Evolutionary conservation across 176 grass and related monocot species (phyloP).

Genomic region (Hordeum vulgare): DNA sequence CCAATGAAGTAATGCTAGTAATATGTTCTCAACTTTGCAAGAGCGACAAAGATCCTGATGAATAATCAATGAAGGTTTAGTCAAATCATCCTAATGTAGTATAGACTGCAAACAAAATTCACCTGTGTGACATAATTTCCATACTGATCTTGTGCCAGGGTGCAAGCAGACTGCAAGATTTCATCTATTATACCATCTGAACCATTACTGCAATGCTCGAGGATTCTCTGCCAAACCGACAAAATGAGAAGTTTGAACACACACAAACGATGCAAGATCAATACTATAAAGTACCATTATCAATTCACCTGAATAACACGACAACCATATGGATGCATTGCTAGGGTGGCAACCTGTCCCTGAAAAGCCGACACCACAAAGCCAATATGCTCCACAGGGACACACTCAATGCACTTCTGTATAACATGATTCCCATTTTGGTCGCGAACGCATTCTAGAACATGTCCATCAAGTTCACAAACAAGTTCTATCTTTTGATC

Average conservation of each 20-base stretch:
- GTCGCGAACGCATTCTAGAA: slow-evolving; percentile 83
- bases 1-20: neutral
- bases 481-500: slow-evolving; percentile 79
- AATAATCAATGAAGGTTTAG: neutral
- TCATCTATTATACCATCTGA: slow-evolving; percentile 84
- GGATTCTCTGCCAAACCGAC: slow-evolving; percentile 51
- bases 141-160: slow-evolving; percentile 85
- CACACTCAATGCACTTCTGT: slow-evolving; percentile 94
- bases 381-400: slow-evolving; percentile 71
- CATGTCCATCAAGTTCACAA: slow-evolving; percentile 80
- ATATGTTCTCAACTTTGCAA: neutral
- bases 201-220: slow-evolving; percentile 63
- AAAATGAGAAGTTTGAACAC: neutral
- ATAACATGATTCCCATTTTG: slow-evolving; percentile 98
- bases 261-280: neutral
- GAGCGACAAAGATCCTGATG: neutral
- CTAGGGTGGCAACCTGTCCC: slow-evolving; percentile 72
- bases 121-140: slow-evolving; percentile 98
- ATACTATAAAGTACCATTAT: neutral
- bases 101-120: neutral
- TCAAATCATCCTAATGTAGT: neutral
- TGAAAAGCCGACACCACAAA: slow-evolving; percentile 80
- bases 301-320: slow-evolving; percentile 89
- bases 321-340: slow-evolving; percentile 91
- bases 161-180: slow-evolving; percentile 78